phyloP scores from a whole-genome alignment of 768 basidiomycete species.

The Suillus subluteus region DNA sequence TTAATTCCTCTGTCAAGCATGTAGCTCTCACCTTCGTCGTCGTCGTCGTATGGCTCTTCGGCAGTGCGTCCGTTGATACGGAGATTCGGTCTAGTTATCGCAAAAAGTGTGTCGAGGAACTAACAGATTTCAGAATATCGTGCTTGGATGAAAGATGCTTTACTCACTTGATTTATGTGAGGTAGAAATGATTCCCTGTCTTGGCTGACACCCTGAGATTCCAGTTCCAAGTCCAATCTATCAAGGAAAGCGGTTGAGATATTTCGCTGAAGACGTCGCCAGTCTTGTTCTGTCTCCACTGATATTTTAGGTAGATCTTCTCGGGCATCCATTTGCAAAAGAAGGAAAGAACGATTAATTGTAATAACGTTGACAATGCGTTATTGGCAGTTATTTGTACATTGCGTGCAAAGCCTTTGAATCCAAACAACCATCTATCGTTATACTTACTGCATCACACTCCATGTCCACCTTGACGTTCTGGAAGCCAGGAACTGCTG shows the following conservation, averaged over 20 bases:
- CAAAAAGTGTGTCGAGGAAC: constrained; percentile 67
- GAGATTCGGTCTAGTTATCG: constrained; percentile 68
- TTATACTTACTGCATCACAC: constrained; percentile 8
- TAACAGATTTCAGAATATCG: constrained; percentile 28
- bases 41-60: constrained; percentile 56
- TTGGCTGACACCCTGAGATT: constrained; percentile 38
- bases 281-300: constrained; percentile 67
- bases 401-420: constrained; percentile 14
- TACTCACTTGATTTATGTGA: constrained; percentile 53
- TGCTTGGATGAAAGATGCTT: constrained; percentile 13
- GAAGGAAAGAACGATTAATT: not conserved
- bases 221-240: constrained; percentile 51
- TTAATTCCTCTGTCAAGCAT: constrained; percentile 3
- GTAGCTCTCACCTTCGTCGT: constrained; percentile 50
- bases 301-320: constrained; percentile 58
- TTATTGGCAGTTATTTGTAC: not conserved
- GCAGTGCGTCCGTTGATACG: constrained; percentile 80
- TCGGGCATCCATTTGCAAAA: constrained; percentile 33
- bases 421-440: constrained; percentile 6
- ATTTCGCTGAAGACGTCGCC: constrained; percentile 62
- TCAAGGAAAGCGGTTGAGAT: constrained; percentile 50
- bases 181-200: constrained; percentile 53
- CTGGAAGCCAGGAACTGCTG: constrained; percentile 89
- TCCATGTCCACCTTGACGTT: constrained; percentile 64
- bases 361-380: not conserved